Evolutionary conservation across 2,329 filamentous ascomycete genomes (phyloP).

Genomic region (Xylariaceae sp.): DNA sequence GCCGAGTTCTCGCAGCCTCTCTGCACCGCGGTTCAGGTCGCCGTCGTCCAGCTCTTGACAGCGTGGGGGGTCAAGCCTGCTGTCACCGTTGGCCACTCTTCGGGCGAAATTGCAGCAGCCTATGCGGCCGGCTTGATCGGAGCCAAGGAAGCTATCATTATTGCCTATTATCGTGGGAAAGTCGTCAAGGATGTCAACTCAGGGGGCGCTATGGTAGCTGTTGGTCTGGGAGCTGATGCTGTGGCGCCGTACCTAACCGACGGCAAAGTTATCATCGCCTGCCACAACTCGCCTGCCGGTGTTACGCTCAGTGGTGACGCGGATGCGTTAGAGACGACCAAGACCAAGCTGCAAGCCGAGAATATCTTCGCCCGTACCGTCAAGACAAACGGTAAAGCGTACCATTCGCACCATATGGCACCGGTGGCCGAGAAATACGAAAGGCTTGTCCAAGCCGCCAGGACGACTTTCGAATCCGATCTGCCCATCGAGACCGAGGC

Average conservation of each 20-base stretch:
- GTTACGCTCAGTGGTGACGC: conserved; percentile 5
- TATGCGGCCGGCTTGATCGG: conserved; percentile 25
- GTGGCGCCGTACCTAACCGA: conserved; percentile 11
- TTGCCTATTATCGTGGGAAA: conserved; percentile 18
- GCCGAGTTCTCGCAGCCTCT: conserved; percentile 25
- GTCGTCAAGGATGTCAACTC: conserved; percentile 8
- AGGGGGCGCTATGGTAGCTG: conserved; percentile 24
- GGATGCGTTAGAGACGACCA: conserved; percentile 1
- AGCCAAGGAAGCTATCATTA: conserved; percentile 19
- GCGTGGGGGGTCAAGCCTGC: conserved; percentile 26
- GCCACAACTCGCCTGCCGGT: conserved; percentile 18
- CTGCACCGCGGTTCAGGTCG: conserved; percentile 38
- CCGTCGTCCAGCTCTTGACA: conserved; percentile 32
- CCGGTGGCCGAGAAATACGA: conserved; percentile 6
- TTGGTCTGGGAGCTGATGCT: conserved; percentile 19
- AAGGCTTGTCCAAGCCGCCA: neutral
- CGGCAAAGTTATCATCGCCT: conserved; percentile 27
- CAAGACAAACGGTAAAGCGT: conserved; percentile 8
- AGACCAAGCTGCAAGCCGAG: conserved; percentile 2
- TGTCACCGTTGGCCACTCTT: conserved; percentile 30
- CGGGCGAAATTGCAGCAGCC: conserved; percentile 37
- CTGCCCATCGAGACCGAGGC: neutral
- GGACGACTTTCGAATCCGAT: neutral
- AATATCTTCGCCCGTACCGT: conserved; percentile 4
- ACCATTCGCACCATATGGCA: conserved; percentile 11